Evolutionary conservation across 352 stramenopile species (phyloP).

Genomic region (Pythium aquatile): DNA sequence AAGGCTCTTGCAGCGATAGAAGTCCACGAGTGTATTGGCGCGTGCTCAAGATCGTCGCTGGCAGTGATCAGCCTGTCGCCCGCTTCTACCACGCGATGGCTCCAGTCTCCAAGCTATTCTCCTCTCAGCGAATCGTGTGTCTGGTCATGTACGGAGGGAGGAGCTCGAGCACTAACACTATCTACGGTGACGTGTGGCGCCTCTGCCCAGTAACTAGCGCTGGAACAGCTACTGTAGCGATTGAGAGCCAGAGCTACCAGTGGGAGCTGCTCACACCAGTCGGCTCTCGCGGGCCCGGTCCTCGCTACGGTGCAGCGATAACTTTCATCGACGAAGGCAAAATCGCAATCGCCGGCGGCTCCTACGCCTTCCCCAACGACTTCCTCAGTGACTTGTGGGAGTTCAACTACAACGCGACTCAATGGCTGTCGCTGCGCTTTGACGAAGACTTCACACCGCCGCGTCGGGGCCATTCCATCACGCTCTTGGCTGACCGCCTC

Average conservation of each 20-base stretch:
- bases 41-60: conserved; percentile 24
- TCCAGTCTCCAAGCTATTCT: conserved; percentile 39
- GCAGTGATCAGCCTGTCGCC: conserved; percentile 25
- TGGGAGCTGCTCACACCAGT: conserved; percentile 58
- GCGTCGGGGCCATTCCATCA: conserved; percentile 54
- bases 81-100: conserved; percentile 50
- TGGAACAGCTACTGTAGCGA: not conserved
- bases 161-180: conserved; percentile 37
- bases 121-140: conserved; percentile 32
- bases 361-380: conserved; percentile 73
- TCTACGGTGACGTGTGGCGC: conserved; percentile 74
- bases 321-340: conserved; percentile 61
- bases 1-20: conserved; percentile 25
- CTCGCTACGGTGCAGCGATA: conserved; percentile 56
- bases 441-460: conserved; percentile 43
- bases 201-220: conserved; percentile 37
- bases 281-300: conserved; percentile 40
- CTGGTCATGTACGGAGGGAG: conserved; percentile 62
- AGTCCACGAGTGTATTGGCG: conserved; percentile 43
- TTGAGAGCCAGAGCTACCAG: conserved; percentile 46
- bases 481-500: conserved; percentile 39
- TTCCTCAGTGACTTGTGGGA: conserved; percentile 74
- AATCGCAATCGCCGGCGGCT: conserved; percentile 56
- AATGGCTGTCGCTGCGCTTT: conserved; percentile 63
- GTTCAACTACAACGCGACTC: conserved; percentile 61